Evolutionary conservation across 441 rosid species (phyloP).

Genomic region (Metrosideros polymorpha): DNA sequence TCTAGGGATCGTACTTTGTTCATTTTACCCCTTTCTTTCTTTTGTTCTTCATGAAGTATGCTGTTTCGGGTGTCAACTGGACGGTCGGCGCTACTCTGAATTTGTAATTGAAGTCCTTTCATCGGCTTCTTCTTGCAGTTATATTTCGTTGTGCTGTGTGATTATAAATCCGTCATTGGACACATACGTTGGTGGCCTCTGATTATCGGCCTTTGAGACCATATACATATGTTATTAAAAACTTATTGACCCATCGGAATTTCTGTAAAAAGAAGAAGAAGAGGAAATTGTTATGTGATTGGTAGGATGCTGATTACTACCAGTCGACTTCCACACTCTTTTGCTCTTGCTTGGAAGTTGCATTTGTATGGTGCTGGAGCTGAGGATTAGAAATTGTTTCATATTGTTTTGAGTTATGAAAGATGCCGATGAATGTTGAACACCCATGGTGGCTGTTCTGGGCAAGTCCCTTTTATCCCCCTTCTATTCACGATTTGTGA

Average conservation of each 20-base stretch:
- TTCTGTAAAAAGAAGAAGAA: not conserved
- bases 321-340: not conserved
- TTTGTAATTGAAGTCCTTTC: not conserved
- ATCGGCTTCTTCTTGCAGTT: not conserved
- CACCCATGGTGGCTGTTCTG: not conserved
- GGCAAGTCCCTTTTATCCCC: not conserved
- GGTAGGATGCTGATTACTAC: not conserved
- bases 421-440: not conserved
- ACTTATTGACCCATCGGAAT: not conserved
- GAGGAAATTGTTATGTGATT: not conserved
- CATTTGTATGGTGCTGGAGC: not conserved
- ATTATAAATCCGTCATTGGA: not conserved
- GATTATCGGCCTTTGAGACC: not conserved
- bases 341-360: not conserved
- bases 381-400: not conserved
- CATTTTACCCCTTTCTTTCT: no score
- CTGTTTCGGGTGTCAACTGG: not conserved
- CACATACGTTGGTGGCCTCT: not conserved
- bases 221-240: not conserved
- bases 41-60: not conserved
- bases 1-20: not conserved
- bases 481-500: not conserved
- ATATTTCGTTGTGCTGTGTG: not conserved
- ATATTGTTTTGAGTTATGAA: not conserved
- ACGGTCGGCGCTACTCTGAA: not conserved